Evolutionary conservation across 2,329 filamentous ascomycete genomes (phyloP), one percentile per base, ranked within the genome.

Genomic region (Cryoendolithus antarcticus): DNA sequence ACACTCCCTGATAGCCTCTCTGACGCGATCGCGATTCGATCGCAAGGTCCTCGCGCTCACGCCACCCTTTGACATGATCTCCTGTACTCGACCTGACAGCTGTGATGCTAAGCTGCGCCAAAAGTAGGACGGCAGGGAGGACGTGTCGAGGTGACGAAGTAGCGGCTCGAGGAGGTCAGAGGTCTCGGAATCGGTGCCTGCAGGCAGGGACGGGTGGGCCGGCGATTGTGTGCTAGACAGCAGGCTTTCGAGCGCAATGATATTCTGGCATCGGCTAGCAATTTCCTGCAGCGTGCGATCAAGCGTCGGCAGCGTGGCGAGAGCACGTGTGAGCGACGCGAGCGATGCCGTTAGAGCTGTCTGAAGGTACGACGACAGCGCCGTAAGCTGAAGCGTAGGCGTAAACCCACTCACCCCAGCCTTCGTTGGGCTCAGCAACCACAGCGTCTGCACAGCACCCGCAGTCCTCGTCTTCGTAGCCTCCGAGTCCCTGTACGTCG

Each of bases 91-190:
- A 0, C 77, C 67, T 3, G 81, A 75, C 43, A 96, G 69, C 40
- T 77, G 80, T 1, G 82, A 77, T 0, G 91, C 91, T 53, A 96
- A 73, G 6, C 82, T 83, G 38, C 91, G 74, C 86, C 91, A 98
- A 64, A 94, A 98, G 59, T 89, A 93, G 0, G 83, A 89, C 1
- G 86, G 77, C 10, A 98, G 66, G 2, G 84, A 91, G 0, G 83
- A 77, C 0, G 86, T 94, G 60, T 96, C 91, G 6, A 98, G 73
- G 8, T 74, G 66, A 6, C 93, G 72, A 4, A 60, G 48, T 0
- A 94, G 65, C 0, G 80, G 80, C 11, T 80, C 74, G 0, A 95
- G 69, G 32, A 95, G 71, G 41, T 74, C 74, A 34, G 38, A 7
- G 10, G 39, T 9, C 9, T n/a, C n/a, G n/a, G n/a, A n/a, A n/a